Evolutionary conservation across 306 rosid genomes (phyloP), one percentile per base, ranked within the genome.

Genomic region (Purshia tridentata): DNA sequence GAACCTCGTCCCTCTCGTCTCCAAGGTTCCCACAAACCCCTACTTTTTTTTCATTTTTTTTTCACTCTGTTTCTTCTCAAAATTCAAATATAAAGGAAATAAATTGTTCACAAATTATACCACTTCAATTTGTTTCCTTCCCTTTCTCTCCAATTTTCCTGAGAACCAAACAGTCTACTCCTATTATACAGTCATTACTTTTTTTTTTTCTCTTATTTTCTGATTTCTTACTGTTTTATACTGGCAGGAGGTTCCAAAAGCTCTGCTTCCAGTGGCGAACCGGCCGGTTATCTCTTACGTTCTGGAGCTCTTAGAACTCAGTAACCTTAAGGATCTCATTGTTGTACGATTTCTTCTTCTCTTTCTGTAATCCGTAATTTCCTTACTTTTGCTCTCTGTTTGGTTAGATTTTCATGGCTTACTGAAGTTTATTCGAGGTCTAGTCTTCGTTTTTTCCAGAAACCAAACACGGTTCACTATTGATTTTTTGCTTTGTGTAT

Each of bases 221-320:
- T 22, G 12, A 12, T 44, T 48, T 45, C 51, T 16, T 3, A 6
- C 5, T 20, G 9, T 7, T 51, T 53, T 65, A 22, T 57, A 50
- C 74, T 53, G 75, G 63, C 90, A 95, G 98, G 99, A 91, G 81
- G 86, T 91, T 76, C 99, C 99, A 2, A 90, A 88, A 35, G 96
- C 99, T 19, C 74, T 95, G 16, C 98, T 95, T 80, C 98, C 99
- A 9, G 97, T 95, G 56, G 99, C 96, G 5, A 90, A 91, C 74
- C 88, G 98, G 9, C 96, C 96, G 15, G 87, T 95, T 74, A 83
- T 95, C 68, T 95, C 98, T 51, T 95, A 95, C 79, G 93, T 86
- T 44, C 79, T 95, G 51, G 98, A 95, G 92, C 86, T 81, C 35
- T 77, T 91, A 74, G 98, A 95, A 68, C 87, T 81, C 52, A 91